Conservation (phyloP, 2,329 filamentous ascomycete genomes). For the Aspergillus sp. region DNA sequence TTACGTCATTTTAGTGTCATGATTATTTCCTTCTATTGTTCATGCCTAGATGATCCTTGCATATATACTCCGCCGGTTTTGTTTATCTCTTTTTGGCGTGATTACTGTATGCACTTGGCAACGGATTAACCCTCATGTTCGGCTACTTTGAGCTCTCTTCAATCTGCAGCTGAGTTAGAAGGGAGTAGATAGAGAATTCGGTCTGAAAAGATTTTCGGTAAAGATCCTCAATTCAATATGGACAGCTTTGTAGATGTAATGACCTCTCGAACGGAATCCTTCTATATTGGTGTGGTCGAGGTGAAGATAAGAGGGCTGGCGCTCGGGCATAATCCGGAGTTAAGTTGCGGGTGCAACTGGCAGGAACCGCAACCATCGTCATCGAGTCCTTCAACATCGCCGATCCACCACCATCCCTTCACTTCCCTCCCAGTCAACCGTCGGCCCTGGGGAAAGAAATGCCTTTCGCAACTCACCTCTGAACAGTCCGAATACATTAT, state of each 20-base stretch:
- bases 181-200: constrained; percentile 8
- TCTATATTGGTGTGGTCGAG: too few relatives aligned
- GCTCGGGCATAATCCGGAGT: constrained; percentile 14
- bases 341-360: constrained; percentile 2
- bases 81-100: constrained; percentile 18
- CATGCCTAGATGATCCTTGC: constrained; percentile 28
- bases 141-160: constrained; percentile 3
- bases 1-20: constrained; percentile 15
- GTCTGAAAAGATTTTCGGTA: constrained; percentile 1
- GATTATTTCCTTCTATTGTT: constrained; percentile 19
- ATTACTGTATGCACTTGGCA: constrained; percentile 19
- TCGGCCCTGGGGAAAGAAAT: not conserved
- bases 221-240: not conserved
- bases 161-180: not conserved
- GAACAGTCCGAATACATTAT: not conserved
- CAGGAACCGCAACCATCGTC: constrained; percentile 12
- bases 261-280: too few relatives aligned
- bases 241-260: too few relatives aligned
- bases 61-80: constrained; percentile 25
- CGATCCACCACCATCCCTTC: not conserved
- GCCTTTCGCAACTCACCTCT: not conserved
- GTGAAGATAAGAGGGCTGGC: not conserved
- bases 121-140: constrained; percentile 7
- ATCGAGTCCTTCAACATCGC: constrained; percentile 2
- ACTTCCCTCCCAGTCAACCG: not conserved